Evolutionary conservation across 805 yeast species (phyloP), one percentile per base, ranked within the genome.

Genomic region (Barnettozyma pratensis): DNA sequence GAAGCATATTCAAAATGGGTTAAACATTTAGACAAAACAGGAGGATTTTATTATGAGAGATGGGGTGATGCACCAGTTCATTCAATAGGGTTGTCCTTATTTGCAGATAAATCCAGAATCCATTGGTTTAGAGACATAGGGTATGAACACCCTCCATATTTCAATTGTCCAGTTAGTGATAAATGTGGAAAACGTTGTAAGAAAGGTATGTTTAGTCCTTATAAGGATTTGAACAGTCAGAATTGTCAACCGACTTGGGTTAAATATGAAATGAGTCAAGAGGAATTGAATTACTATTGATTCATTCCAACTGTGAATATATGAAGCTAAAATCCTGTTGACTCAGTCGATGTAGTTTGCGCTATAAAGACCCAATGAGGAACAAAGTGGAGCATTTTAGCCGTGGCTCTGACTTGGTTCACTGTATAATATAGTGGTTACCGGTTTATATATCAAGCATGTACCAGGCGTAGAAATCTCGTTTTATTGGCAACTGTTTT

Each of bases 41-140:
- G 95, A 19, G 92, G 92, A 4, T 88, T 88, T 59, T 89, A 87
- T 64, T 89, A 89, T 59, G 96, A 90, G 64, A 68, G 96, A 48
- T 88, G 96, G 96, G 96, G 96, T 3, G 96, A 88, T 69, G 96
- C 96, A 0, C 96, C 96, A 0, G 94, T 88, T 1, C 94, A 87
- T 62, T 80, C 90, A 3, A 59, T 89, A 40, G 96, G 92, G 0
- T 65, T 87, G 35, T 78, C 80, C 7, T 61, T 87, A 45, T 86
- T 89, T 61, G 87, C 83, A 7, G 89, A 85, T 56, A 83, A 78
- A 56, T 63, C 70, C 7, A 73, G 76, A 46, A 74, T 89, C 36
- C 96, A 89, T 61, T 89, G 96, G 94, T 90, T 90, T 62, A 76
- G 88, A 61, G 95, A 87, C 59, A 82, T 87, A 46, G 95, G 94